Conservation (phyloP, 2,329 filamentous ascomycete genomes). For the Phialocephala sp. region DNA sequence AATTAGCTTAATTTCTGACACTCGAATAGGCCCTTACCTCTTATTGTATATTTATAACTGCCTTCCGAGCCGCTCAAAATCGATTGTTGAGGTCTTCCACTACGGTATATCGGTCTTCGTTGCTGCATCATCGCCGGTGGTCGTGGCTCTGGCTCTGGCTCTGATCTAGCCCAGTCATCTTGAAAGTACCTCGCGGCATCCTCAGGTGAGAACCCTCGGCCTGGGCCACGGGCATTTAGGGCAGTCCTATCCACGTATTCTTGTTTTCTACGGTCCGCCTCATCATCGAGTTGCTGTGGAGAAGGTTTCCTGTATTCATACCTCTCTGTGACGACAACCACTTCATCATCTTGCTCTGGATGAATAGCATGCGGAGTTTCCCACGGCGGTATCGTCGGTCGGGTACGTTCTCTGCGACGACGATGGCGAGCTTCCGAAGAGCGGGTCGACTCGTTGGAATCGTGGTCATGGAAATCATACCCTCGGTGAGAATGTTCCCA, state of each 20-base stretch:
- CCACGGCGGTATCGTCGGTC: conserved; percentile 4
- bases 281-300: conserved; percentile 11
- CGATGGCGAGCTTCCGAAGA: conserved; percentile 23
- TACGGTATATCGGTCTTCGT: not conserved
- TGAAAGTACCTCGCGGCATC: conserved; percentile 32
- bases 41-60: conserved; percentile 4
- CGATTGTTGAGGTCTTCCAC: not conserved
- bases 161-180: conserved; percentile 27
- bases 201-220: conserved; percentile 15
- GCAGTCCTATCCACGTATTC: conserved; percentile 25
- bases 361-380: conserved; percentile 20
- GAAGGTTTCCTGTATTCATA: conserved; percentile 24
- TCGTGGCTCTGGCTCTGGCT: not conserved
- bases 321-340: conserved; percentile 27
- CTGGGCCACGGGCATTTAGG: conserved; percentile 8
- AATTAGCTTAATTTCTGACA: conserved; percentile 10
- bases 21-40: not conserved
- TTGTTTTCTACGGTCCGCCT: conserved; percentile 25
- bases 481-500: conserved; percentile 10
- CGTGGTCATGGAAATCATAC: conserved; percentile 21
- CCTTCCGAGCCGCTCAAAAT: not conserved
- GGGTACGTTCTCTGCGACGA: conserved; percentile 26
- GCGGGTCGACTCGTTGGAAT: conserved; percentile 15
- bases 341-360: conserved; percentile 18
- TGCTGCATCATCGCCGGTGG: not conserved